Percentiles rank a stretch among this genome's conserved stretches.
Evolutionary conservation across 805 yeast genomes (phyloP).

Genomic region (Starmerella davenportii): DNA sequence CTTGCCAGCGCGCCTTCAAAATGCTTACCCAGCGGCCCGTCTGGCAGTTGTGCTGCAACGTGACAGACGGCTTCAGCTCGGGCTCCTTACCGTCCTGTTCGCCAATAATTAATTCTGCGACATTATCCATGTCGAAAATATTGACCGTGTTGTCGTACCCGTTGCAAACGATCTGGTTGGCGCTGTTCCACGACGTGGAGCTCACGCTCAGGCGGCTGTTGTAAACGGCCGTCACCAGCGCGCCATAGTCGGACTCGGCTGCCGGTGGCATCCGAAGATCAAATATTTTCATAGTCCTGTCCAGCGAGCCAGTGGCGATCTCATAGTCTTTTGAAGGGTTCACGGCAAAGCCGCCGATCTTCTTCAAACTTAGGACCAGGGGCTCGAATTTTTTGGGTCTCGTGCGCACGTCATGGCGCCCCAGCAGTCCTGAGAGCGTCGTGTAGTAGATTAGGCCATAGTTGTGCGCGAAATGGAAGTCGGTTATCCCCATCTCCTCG

Average conservation of each 20-base stretch:
- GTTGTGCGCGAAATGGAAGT: constrained; percentile 40
- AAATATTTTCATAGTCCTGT: constrained; percentile 71
- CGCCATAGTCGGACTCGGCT: constrained; percentile 12
- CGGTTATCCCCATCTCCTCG: constrained; percentile 47
- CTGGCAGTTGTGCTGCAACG: constrained; percentile 78
- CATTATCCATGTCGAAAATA: constrained; percentile 37
- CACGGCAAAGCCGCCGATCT: constrained; percentile 74
- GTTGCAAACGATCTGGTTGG: constrained; percentile 60
- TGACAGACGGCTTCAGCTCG: constrained; percentile 40
- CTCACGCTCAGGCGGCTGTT: constrained; percentile 65
- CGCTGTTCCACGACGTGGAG: constrained; percentile 63
- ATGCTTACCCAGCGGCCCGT: constrained; percentile 96
- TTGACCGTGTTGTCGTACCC: constrained; percentile 81
- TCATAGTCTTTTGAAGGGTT: constrained; percentile 52
- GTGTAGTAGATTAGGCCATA: constrained; percentile 45
- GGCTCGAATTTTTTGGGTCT: not conserved
- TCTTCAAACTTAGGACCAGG: constrained; percentile 50
- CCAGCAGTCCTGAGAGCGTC: constrained; percentile 65
- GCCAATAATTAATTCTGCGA: not conserved
- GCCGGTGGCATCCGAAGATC: constrained; percentile 38
- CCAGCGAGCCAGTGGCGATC: constrained; percentile 77
- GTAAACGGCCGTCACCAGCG: constrained; percentile 36
- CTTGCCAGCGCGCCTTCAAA: constrained; percentile 75
- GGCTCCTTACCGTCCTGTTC: constrained; percentile 8
- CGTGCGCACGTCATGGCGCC: constrained; percentile 47